A percentile compares a stretch with the other conserved stretches of the same genome.
Conservation (phyloP, 306 rosid species). For the Fragaria vesca region DNA sequence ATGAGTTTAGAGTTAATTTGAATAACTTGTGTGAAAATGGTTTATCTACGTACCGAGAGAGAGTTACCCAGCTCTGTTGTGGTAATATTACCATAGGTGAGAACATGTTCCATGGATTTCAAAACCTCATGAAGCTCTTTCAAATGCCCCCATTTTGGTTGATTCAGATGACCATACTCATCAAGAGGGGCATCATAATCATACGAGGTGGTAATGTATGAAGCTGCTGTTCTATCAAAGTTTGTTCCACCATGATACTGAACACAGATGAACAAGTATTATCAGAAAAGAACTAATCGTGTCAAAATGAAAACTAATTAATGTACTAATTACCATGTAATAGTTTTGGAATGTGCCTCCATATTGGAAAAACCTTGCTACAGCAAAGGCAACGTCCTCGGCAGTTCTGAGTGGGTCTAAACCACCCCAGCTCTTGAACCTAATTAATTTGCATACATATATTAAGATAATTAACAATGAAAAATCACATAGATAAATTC, state of each 20-base stretch:
- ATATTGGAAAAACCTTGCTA: slow-evolving; percentile 52
- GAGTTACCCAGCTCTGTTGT: slow-evolving; percentile 40
- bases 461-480: no score
- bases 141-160: slow-evolving; percentile 59
- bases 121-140: slow-evolving; percentile 46
- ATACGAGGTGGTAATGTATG: slow-evolving; percentile 54
- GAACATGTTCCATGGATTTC: slow-evolving; percentile 44
- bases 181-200: slow-evolving; percentile 66
- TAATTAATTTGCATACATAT: neutral
- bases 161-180: slow-evolving; percentile 54
- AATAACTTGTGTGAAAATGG: neutral
- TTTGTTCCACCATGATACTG: slow-evolving; percentile 68
- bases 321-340: slow-evolving; percentile 41
- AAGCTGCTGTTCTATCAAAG: slow-evolving; percentile 56
- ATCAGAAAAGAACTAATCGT: neutral
- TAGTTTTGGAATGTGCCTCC: slow-evolving; percentile 67
- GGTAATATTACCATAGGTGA: slow-evolving; percentile 34
- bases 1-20: no score
- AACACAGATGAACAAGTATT: neutral
- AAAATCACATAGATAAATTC: neutral
- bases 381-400: slow-evolving; percentile 55
- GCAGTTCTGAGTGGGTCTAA: slow-evolving; percentile 54
- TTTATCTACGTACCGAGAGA: slow-evolving; percentile 27
- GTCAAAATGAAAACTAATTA: neutral
- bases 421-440: slow-evolving; percentile 64